phyloP scores from a whole-genome alignment of 805 yeast species.

The Hemisphaericaspora nanyangensis region DNA sequence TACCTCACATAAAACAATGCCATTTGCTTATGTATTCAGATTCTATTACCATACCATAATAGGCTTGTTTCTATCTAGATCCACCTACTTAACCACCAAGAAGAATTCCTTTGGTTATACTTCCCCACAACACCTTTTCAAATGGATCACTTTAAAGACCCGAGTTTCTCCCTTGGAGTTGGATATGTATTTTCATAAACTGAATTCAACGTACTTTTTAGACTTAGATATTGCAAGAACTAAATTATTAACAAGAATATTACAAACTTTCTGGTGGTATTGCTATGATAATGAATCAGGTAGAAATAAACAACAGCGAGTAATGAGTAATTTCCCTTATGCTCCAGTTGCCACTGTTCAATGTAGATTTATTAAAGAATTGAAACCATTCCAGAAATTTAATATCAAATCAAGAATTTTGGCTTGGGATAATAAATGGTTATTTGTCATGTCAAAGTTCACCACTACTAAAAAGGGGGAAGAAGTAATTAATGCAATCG shows the following conservation, averaged over 20 bases:
- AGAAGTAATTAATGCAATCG: slow-evolving; percentile 47
- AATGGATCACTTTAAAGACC: slow-evolving; percentile 40
- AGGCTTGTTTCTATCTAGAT: slow-evolving; percentile 37
- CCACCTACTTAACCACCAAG: slow-evolving; percentile 16
- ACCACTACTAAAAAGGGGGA: slow-evolving; percentile 23
- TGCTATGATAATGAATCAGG: slow-evolving; percentile 37
- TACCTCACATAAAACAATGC: slow-evolving; percentile 59
- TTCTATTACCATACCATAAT: slow-evolving; percentile 50
- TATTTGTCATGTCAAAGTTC: slow-evolving; percentile 66
- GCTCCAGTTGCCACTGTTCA: slow-evolving; percentile 75
- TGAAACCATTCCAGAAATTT: slow-evolving; percentile 62
- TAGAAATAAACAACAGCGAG: slow-evolving; percentile 22
- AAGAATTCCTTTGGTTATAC: slow-evolving; percentile 32
- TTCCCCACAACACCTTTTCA: slow-evolving; percentile 36
- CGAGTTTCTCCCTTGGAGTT: slow-evolving; percentile 75
- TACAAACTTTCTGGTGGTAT: slow-evolving; percentile 52
- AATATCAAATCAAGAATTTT: slow-evolving; percentile 54
- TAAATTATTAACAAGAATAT: slow-evolving; percentile 50
- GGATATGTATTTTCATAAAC: slow-evolving; percentile 84
- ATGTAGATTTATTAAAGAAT: slow-evolving; percentile 66
- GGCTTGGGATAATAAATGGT: slow-evolving; percentile 89
- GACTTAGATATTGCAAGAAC: slow-evolving; percentile 81
- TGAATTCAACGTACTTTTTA: slow-evolving; percentile 77
- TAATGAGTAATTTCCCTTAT: slow-evolving; percentile 46
- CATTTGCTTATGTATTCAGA: slow-evolving; percentile 61